Percentiles rank a stretch among this genome's conserved stretches.
phyloP scores from a whole-genome alignment of 352 stramenopile genomes.

The Phytophthora multivora region DNA sequence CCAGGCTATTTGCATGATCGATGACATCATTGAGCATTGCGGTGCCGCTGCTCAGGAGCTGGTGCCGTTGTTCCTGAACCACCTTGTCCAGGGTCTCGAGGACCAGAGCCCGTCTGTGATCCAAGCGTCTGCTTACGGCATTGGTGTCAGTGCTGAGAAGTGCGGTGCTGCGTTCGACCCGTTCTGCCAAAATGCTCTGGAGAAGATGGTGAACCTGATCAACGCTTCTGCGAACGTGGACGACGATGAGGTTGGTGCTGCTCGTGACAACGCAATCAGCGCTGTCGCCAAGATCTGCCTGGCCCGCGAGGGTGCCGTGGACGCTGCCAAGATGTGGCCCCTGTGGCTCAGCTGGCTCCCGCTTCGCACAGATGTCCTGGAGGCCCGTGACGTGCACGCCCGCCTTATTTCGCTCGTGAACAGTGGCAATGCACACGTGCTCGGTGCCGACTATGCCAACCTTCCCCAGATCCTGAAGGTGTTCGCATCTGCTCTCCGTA shows the following conservation, averaged over 20 bases:
- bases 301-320: slow-evolving; percentile 54
- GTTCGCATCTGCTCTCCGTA: slow-evolving; percentile 78
- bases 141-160: slow-evolving; percentile 86
- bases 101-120: slow-evolving; percentile 70
- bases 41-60: slow-evolving; percentile 68
- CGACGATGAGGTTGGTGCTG: slow-evolving; percentile 66
- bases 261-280: slow-evolving; percentile 83
- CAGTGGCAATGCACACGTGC: slow-evolving; percentile 58
- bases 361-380: slow-evolving; percentile 77
- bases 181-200: slow-evolving; percentile 66
- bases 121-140: slow-evolving; percentile 82
- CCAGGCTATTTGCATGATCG: slow-evolving; percentile 88
- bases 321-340: slow-evolving; percentile 67
- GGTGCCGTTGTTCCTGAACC: slow-evolving; percentile 71
- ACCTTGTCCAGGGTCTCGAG: slow-evolving; percentile 77
- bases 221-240: slow-evolving; percentile 52
- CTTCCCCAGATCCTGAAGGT: slow-evolving; percentile 73
- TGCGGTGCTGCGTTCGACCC: slow-evolving; percentile 70
- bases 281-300: slow-evolving; percentile 84
- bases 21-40: slow-evolving; percentile 90
- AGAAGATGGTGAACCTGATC: slow-evolving; percentile 78
- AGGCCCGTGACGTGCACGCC: slow-evolving; percentile 78
- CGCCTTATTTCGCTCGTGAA: slow-evolving; percentile 72
- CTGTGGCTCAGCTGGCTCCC: slow-evolving; percentile 85
- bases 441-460: slow-evolving; percentile 73